Conservation (phyloP, 305 asterid species). For the Fraxinus baroniana region DNA sequence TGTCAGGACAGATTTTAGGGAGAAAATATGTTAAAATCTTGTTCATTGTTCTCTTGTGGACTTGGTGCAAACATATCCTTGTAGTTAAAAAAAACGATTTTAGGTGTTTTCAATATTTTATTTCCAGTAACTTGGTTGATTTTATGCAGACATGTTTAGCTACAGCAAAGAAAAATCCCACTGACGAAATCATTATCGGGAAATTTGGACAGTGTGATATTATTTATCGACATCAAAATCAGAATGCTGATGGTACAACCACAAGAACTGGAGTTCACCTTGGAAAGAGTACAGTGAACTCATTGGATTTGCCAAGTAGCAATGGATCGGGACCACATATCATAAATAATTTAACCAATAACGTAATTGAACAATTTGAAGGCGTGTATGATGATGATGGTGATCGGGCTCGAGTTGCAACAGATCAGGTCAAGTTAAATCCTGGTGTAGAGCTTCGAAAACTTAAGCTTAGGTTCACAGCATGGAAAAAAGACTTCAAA, state of each 20-base stretch:
- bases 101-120: neutral
- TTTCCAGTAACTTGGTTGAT: neutral
- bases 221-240: slow-evolving; percentile 19
- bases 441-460: slow-evolving; percentile 44
- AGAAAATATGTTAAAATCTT: neutral
- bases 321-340: slow-evolving; percentile 2
- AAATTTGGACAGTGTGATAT: slow-evolving; percentile 26
- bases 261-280: neutral
- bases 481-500: slow-evolving; percentile 69
- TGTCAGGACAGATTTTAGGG: neutral
- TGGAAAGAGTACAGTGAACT: neutral
- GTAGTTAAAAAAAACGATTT: neutral
- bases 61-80: neutral
- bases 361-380: slow-evolving; percentile 13
- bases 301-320: neutral
- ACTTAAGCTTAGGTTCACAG: slow-evolving; percentile 48
- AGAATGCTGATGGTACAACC: slow-evolving; percentile 3
- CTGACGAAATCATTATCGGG: slow-evolving; percentile 16
- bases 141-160: slow-evolving; percentile 54
- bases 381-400: slow-evolving; percentile 16
- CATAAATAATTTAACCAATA: neutral
- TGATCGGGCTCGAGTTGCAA: slow-evolving; percentile 15
- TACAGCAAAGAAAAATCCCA: slow-evolving; percentile 33
- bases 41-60: neutral
- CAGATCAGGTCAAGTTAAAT: slow-evolving; percentile 14